Base-by-base conservation (phyloP, 1,284 basidiomycete genomes). In the Marasmius tenuissimus region DNA sequence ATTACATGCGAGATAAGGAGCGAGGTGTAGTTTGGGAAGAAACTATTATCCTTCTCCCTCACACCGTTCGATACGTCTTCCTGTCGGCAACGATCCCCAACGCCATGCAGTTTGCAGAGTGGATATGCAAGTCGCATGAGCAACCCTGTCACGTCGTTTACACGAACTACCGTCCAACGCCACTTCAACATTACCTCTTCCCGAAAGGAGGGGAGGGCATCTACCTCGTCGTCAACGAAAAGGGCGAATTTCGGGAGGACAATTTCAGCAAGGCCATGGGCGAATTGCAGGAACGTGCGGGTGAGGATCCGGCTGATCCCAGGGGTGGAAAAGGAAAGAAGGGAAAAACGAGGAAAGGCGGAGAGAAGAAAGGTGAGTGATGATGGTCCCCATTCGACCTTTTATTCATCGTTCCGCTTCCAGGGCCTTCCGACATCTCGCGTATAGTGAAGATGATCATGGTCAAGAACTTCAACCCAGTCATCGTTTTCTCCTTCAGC, bases 21-120 rank as follows among this genome's bases (percentile, higher is more conserved):
- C 88, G 91, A 66, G 91, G 91, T 67, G 92, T 93, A n/a, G 89
- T 92, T 27, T 92, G 90, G 89, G 91, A 92, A 73, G 90, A 92
- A 70, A 98, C 97, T 0, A 98, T 99, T 73, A 99, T 99, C 68
- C 86, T 99, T 0, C 86, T 99, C 8, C 97, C 97, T 3, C 94
- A 98, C 74, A 90, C 88, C 27, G 97, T 99, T 62, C 95, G 93
- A 75, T 97, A 98, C 73, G 97, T 99, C 65, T 99, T 99, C 79
- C 88, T 99, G 42, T 99, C 97, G n/a, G 97, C 97, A 59, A 99
- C 97, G 33, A 99, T 99, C 63, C 97, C 97, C 42, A 99, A 99
- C 77, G 96, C 97, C 9, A 97, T 98, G 94, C 95, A 99, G 73
- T 99, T 99, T 68, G 96, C 97, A 45, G 94, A 98, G 75, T 99